These are phyloP conservation scores for Tremella mesenterica DNA, from an alignment of 768 basidiomycete species.

Conservation along the genomic window DNA sequence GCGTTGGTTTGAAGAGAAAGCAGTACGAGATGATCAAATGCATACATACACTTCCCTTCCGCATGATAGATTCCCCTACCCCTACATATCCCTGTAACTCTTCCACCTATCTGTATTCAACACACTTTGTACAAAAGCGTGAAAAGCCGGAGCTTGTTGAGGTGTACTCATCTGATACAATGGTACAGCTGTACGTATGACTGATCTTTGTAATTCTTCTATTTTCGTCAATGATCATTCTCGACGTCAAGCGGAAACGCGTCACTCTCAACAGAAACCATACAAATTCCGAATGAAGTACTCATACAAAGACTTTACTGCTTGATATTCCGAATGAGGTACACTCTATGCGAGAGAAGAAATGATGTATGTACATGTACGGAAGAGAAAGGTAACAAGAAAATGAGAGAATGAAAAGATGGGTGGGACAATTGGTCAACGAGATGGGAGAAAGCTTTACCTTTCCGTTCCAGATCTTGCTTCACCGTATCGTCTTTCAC, in stretches of 20 bases:
- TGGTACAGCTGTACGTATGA: conserved; percentile 75
- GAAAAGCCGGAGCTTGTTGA: conserved; percentile 63
- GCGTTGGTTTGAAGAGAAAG: too few species aligned
- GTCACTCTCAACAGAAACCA: neutral
- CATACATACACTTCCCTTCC: neutral
- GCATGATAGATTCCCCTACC: conserved; percentile 2
- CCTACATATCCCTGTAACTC: conserved; percentile 33
- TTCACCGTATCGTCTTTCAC: conserved; percentile 83
- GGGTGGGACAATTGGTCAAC: too few species aligned
- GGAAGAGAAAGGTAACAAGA: too few species aligned
- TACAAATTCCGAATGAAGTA: neutral
- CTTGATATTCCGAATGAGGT: too few species aligned
- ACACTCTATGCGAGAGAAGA: too few species aligned
- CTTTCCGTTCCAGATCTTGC: conserved; percentile 82
- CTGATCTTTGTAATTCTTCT: conserved; percentile 83
- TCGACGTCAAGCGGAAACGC: conserved; percentile 54
- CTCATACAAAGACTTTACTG: too few species aligned
- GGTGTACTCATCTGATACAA: conserved; percentile 64
- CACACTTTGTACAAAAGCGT: conserved; percentile 60
- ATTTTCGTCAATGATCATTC: too few species aligned
- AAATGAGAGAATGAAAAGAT: neutral
- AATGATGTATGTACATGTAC: too few species aligned
- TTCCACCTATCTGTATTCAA: conserved; percentile 33
- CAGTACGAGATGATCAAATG: too few species aligned
- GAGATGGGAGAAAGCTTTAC: conserved; percentile 5